Percentiles rank a stretch among this genome's conserved stretches.
These are phyloP conservation scores for Gypsophila paniculata DNA, from an alignment of 179 eudicot genomes.

Conservation along the genomic window DNA sequence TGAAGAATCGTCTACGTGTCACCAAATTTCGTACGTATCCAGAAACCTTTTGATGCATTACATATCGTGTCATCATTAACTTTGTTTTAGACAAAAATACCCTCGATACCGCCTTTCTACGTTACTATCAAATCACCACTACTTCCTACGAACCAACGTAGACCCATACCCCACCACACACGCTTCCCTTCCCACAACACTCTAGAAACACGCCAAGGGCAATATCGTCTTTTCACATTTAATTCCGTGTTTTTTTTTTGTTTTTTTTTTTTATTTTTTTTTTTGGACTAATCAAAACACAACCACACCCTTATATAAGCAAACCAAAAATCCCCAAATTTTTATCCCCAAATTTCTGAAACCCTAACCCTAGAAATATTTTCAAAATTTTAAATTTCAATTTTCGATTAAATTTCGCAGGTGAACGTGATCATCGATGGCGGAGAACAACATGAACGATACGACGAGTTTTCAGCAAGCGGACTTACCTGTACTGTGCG, in stretches of 20 bases:
- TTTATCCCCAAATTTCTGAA: not conserved
- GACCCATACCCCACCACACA: not conserved
- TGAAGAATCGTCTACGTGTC: no score
- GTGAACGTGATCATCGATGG: conserved; percentile 17
- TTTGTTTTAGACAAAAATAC: not conserved
- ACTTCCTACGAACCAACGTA: conserved; percentile 1
- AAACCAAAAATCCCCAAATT: not conserved
- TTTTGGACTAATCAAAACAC: not conserved
- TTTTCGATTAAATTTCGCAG: not conserved
- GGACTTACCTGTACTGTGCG: conserved; percentile 45
- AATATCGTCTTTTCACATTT: not conserved
- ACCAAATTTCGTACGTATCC: not conserved
- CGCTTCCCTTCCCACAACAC: not conserved
- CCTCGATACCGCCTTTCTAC: not conserved
- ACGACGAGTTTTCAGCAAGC: conserved; percentile 43
- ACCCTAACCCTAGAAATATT: not conserved
- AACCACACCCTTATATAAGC: not conserved
- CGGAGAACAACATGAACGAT: conserved; percentile 42
- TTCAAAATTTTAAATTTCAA: not conserved
- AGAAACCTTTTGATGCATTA: not conserved
- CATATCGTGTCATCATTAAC: no score
- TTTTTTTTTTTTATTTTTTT: not conserved
- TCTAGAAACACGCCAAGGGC: conserved; percentile 1
- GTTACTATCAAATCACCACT: not conserved
- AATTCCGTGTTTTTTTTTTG: not conserved